Percentiles rank a stretch among this genome's conserved stretches.
Evolutionary conservation across 2,329 filamentous ascomycete genomes (phyloP).

Genomic region (Raffaelea albimanens): DNA sequence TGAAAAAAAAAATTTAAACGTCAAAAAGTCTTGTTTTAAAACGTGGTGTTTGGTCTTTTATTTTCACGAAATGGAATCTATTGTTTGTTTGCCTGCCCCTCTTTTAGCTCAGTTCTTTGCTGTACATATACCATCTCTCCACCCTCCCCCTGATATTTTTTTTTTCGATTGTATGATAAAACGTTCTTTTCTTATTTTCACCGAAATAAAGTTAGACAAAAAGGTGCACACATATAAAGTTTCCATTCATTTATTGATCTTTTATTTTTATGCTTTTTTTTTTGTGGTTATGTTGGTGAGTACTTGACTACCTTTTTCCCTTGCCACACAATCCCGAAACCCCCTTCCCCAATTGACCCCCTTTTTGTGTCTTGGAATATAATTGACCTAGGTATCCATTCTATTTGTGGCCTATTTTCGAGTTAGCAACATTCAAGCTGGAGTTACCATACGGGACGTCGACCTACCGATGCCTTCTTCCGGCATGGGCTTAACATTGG

Average conservation of each 20-base stretch:
- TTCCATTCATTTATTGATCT: no score
- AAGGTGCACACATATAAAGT: background rate
- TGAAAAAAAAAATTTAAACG: background rate
- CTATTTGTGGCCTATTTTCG: slow-evolving; percentile 12
- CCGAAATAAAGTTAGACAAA: background rate
- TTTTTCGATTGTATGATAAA: background rate
- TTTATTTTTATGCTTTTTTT: background rate
- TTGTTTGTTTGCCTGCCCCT: background rate
- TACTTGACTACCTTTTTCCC: background rate
- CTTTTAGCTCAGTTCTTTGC: background rate
- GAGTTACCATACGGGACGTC: no score
- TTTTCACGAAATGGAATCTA: background rate
- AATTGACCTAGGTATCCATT: background rate
- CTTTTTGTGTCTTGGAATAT: no score
- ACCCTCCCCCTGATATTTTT: background rate
- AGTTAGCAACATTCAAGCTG: background rate
- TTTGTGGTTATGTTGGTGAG: background rate
- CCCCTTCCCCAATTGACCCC: no score
- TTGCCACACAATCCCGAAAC: no score
- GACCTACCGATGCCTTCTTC: slow-evolving; percentile 26
- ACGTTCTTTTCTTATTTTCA: background rate
- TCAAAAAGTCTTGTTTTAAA: background rate
- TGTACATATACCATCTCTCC: slow-evolving; percentile 1
- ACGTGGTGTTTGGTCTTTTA: background rate
- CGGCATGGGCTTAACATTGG: slow-evolving; percentile 21